Conservation (phyloP, 1,139 yeast genomes). For the Meyerozyma sp. region DNA sequence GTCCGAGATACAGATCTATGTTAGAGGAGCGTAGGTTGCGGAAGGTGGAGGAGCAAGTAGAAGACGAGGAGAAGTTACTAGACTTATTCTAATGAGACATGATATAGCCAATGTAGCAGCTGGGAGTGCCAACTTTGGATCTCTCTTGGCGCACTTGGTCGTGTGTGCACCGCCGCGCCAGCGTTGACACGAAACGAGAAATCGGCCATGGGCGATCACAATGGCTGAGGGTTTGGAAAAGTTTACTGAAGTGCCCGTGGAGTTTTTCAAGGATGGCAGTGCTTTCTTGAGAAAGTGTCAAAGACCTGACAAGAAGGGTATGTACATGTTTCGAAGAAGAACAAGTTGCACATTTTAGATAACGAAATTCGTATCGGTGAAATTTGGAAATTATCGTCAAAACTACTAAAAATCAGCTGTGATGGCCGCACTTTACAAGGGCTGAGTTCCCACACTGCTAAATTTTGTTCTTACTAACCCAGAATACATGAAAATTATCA, state of each 20-base stretch:
- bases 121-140: too few relatives aligned
- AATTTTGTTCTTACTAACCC: constrained; percentile 19
- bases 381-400: too few relatives aligned
- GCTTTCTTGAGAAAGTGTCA: constrained; percentile 88
- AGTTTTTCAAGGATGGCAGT: constrained; percentile 85
- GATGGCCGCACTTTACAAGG: not conserved
- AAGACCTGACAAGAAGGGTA: constrained; percentile 82
- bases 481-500: constrained; percentile 83
- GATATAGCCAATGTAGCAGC: not conserved
- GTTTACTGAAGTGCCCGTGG: constrained; percentile 83
- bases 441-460: not conserved
- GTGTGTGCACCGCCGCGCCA: not conserved
- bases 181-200: not conserved
- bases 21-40: constrained; percentile 25
- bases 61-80: constrained; percentile 26
- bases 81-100: constrained; percentile 19
- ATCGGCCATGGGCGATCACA: constrained; percentile 3
- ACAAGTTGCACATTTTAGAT: too few relatives aligned
- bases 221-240: constrained; percentile 67
- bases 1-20: constrained; percentile 18
- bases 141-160: not conserved
- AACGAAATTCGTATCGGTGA: too few relatives aligned
- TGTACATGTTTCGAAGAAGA: constrained; percentile 16
- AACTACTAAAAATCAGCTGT: too few relatives aligned
- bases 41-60: constrained; percentile 20